These are phyloP conservation scores for Penicillium freii DNA, from an alignment of 2,329 filamentous ascomycete genomes.

Conservation along the genomic window DNA sequence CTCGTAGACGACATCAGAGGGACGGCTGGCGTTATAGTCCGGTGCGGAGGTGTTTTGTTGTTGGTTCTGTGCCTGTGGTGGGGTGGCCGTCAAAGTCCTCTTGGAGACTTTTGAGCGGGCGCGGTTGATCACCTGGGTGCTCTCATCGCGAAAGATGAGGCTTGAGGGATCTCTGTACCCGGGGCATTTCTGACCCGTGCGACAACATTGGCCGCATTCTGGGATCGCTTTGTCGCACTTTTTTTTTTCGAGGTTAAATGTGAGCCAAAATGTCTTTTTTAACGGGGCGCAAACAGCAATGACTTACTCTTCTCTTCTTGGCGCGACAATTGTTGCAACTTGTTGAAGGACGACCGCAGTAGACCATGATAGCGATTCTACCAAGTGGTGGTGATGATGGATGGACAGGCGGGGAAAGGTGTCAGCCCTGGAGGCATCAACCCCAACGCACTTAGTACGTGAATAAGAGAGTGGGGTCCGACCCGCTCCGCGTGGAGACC, in stretches of 20 bases:
- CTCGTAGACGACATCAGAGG: not conserved
- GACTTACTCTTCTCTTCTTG: not conserved
- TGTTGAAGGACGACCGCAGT: not conserved
- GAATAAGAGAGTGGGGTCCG: not conserved
- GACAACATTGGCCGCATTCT: not conserved
- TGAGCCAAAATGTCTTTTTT: not conserved
- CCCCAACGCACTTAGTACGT: not conserved
- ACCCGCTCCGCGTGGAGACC: not conserved
- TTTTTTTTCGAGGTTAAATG: not conserved
- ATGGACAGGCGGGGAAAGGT: not conserved
- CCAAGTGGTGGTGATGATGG: not conserved
- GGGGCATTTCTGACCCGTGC: not conserved
- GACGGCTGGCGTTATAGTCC: not conserved
- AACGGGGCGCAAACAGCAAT: not conserved
- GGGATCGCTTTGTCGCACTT: not conserved
- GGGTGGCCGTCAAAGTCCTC: not conserved
- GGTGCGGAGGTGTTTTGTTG: not conserved
- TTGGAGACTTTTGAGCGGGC: not conserved
- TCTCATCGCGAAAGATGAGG: not conserved
- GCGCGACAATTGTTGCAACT: not conserved
- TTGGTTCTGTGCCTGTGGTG: not conserved
- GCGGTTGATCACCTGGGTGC: not conserved
- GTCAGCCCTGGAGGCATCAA: not conserved
- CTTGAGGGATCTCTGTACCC: not conserved
- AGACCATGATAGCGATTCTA: not conserved